phyloP scores from a whole-genome alignment of 2,329 filamentous ascomycete genomes.

The Calonectria hawksworthii region DNA sequence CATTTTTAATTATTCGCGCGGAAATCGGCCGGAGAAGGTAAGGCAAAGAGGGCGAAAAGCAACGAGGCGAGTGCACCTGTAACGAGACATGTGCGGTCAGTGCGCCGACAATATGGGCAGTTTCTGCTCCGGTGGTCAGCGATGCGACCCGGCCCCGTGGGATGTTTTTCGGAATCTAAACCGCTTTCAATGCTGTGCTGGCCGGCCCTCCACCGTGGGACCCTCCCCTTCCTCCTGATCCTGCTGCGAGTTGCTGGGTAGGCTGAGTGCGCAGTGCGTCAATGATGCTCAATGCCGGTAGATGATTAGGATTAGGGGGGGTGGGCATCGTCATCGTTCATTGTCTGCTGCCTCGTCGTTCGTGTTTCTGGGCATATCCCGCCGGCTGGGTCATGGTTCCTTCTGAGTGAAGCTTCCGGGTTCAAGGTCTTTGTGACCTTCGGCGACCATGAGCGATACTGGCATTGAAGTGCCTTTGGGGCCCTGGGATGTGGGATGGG shows the following conservation, averaged over 20 bases:
- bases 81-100: slow-evolving; percentile 8
- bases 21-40: not conserved
- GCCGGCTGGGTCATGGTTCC: not conserved
- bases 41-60: not conserved
- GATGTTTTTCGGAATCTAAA: slow-evolving; percentile 24
- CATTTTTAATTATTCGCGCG: not conserved
- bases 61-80: slow-evolving; percentile 9
- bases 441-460: not conserved
- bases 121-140: slow-evolving; percentile 20
- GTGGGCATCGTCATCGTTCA: not conserved
- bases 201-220: not conserved
- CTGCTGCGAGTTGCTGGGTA: not conserved
- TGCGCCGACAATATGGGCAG: slow-evolving; percentile 16
- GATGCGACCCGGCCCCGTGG: slow-evolving; percentile 14
- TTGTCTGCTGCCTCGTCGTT: not conserved
- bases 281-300: slow-evolving; percentile 18
- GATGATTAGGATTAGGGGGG: slow-evolving; percentile 11
- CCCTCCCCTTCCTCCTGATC: not conserved
- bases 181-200: slow-evolving; percentile 11
- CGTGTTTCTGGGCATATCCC: not conserved
- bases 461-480: not conserved
- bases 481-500: not conserved
- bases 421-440: not conserved
- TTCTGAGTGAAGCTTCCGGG: not conserved
- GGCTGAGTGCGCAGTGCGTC: slow-evolving; percentile 6